Evolutionary conservation across 1,284 basidiomycete species (phyloP).

Genomic region (Austroboletus novae-zelandiae): DNA sequence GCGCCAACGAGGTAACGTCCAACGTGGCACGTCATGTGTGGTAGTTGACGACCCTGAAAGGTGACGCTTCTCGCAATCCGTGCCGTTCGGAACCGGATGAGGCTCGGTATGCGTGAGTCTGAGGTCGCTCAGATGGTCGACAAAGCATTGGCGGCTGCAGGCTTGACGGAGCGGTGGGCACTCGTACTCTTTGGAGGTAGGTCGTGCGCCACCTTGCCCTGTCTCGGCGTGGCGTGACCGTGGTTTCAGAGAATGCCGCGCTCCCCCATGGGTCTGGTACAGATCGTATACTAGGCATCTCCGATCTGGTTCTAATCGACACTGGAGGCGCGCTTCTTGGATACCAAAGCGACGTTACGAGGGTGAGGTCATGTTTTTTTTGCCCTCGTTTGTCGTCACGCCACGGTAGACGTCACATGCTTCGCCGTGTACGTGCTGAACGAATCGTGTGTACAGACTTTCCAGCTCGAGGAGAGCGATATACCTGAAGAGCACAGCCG

Average conservation of each 20-base stretch:
- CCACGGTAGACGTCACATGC: no score
- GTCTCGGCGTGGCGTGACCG: conserved; percentile 5
- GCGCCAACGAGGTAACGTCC: conserved; percentile 72
- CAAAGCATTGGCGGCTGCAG: conserved; percentile 53
- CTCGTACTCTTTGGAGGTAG: conserved; percentile 78
- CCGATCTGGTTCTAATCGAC: conserved; percentile 80
- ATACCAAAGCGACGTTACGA: conserved; percentile 75
- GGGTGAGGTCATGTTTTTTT: conserved; percentile 44
- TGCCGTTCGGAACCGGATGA: conserved; percentile 58
- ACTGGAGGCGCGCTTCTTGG: conserved; percentile 69
- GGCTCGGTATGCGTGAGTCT: conserved; percentile 76
- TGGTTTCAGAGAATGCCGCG: conserved; percentile 69
- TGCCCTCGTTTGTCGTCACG: neutral
- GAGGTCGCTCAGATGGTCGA: conserved; percentile 57
- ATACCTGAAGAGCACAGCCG: conserved; percentile 54
- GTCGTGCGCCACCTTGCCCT: conserved; percentile 16
- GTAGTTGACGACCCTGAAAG: conserved; percentile 37
- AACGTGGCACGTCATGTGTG: neutral
- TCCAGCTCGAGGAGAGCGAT: conserved; percentile 57
- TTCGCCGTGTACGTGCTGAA: neutral
- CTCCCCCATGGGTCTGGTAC: conserved; percentile 80
- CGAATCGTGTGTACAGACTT: conserved; percentile 48
- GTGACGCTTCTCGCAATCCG: conserved; percentile 75
- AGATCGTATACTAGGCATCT: conserved; percentile 52
- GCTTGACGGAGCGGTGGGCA: conserved; percentile 56